Conservation (phyloP, 2,329 filamentous ascomycete genomes). For the Penicillium sp. region DNA sequence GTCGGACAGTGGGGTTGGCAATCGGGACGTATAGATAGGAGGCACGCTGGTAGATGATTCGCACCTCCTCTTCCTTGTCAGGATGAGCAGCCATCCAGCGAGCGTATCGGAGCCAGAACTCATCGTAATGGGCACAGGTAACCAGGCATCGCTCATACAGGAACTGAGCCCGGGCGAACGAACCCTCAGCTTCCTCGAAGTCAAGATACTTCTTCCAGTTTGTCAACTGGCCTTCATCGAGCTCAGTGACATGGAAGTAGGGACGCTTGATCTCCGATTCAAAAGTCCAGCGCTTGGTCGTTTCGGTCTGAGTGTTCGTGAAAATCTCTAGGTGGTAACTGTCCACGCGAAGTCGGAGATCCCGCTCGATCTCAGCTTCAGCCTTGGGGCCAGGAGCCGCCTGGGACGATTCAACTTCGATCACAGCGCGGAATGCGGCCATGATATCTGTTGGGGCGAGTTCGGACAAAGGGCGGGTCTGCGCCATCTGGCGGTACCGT, state of each 20-base stretch:
- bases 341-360: slow-evolving; percentile 77
- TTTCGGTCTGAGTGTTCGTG: slow-evolving; percentile 77
- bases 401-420: slow-evolving; percentile 56
- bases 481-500: slow-evolving; percentile 74
- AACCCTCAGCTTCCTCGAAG: slow-evolving; percentile 84
- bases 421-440: slow-evolving; percentile 66
- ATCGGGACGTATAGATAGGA: slow-evolving; percentile 83
- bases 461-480: slow-evolving; percentile 69
- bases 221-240: slow-evolving; percentile 76
- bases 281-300: slow-evolving; percentile 89
- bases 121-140: slow-evolving; percentile 90
- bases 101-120: slow-evolving; percentile 97
- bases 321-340: slow-evolving; percentile 78
- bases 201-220: slow-evolving; percentile 98
- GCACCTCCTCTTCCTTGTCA: slow-evolving; percentile 81
- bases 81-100: slow-evolving; percentile 85
- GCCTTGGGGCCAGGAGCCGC: slow-evolving; percentile 51
- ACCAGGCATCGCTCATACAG: slow-evolving; percentile 93
- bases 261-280: slow-evolving; percentile 93
- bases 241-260: slow-evolving; percentile 93
- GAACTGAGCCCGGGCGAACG: slow-evolving; percentile 71
- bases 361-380: slow-evolving; percentile 78
- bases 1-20: slow-evolving; percentile 74
- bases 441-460: slow-evolving; percentile 68
- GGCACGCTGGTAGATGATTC: slow-evolving; percentile 87